phyloP scores from a whole-genome alignment of 768 basidiomycete genomes.

The Amanita subjunquillea region DNA sequence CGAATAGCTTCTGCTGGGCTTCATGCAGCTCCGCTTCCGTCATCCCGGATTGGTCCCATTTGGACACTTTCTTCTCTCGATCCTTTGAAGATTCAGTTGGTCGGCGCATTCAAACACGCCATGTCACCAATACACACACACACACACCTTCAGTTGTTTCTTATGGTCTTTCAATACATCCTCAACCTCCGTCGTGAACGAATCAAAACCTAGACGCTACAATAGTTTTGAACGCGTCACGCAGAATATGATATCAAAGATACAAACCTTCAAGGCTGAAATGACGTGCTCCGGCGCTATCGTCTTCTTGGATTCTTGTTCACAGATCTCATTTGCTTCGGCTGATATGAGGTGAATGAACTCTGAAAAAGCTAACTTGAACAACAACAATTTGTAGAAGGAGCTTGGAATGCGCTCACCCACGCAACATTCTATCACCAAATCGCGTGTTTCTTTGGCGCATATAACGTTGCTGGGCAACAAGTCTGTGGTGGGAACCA shows the following conservation, averaged over 20 bases:
- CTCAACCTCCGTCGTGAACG: slow-evolving; percentile 84
- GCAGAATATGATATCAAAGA: too few relatives aligned
- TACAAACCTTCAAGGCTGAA: too few relatives aligned
- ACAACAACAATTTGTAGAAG: not conserved
- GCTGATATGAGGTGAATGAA: slow-evolving; percentile 97
- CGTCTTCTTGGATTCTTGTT: slow-evolving; percentile 97
- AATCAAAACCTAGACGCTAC: slow-evolving; percentile 9
- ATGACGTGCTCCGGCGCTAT: slow-evolving; percentile 54
- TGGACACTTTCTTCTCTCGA: too few relatives aligned
- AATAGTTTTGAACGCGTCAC: too few relatives aligned
- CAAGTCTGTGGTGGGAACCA: slow-evolving; percentile 45
- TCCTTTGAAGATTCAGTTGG: too few relatives aligned
- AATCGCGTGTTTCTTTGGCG: slow-evolving; percentile 92
- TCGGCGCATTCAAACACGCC: too few relatives aligned
- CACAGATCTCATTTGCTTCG: slow-evolving; percentile 96
- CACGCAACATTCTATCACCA: slow-evolving; percentile 97
- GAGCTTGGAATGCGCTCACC: slow-evolving; percentile 48
- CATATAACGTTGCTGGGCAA: slow-evolving; percentile 82
- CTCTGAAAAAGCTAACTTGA: slow-evolving; percentile 38
- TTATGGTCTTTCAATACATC: slow-evolving; percentile 37
- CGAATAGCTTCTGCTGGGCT: slow-evolving; percentile 87
- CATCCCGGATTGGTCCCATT: slow-evolving; percentile 20
- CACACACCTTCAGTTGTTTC: too few relatives aligned
- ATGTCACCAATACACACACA: too few relatives aligned
- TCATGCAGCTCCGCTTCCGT: slow-evolving; percentile 84